Base-by-base conservation (phyloP, 164 flowering plant species). In the Umbellularia californica region DNA sequence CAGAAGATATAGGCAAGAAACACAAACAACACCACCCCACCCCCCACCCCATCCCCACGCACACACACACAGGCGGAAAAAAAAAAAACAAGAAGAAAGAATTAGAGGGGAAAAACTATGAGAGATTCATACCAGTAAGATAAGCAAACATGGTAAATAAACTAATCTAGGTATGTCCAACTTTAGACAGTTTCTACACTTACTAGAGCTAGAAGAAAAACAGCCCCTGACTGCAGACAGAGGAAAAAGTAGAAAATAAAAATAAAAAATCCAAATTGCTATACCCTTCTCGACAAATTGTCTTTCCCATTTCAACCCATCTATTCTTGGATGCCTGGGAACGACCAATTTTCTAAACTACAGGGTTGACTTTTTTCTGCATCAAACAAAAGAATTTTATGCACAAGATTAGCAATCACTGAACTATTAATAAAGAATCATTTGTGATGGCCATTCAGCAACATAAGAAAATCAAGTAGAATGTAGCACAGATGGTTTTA, bases 291-390 rank as follows among this genome's bases (percentile, higher is more conserved):
- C 12, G 88, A 81, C 2, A 90, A 87, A 51, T 76, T 70, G 83
- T 81, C 82, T 90, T 91, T 41, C 88, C 93, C 83, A 91, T 85
- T 15, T 89, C 94, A 70, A 96, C 83, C 99, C 97, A 96, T 78
- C 88, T 90, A 76, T 94, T 96, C 72, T 89, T 92, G 69, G 83
- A 82, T n/a, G 97, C 98, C 78, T 90, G 90, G 33, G 82, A 69
- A 66, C 84, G 76, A 52, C 92, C 98, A 60, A 92, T 91, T 77
- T 86, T 86, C 83, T 69, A 92, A 69, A 89, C 77, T 0, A 84
- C 63, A 3, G 92, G 77, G 35, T 79, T 88, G 28, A 91, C 74
- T 78, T 84, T 94, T 80, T 82, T 89, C 99, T 96, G 93, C 85
- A 86, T 65, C 13, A 72, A 85, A 23, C 70, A 70, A 13, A 71